phyloP scores from a whole-genome alignment of 73 alveolate species.

The Stentor coeruleus region DNA sequence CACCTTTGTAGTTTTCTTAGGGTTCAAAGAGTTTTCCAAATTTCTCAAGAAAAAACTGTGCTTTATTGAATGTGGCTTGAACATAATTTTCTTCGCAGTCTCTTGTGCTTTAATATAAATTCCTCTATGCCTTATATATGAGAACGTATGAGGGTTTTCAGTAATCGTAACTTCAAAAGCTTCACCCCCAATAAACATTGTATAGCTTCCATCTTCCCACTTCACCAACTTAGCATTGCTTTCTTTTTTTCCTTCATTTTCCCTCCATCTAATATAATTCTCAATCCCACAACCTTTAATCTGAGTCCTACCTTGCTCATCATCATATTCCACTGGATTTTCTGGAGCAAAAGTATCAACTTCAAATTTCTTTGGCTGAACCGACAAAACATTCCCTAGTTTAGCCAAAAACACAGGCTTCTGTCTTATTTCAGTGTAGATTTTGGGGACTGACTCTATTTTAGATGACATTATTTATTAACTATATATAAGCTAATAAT shows the following conservation, averaged over 20 bases:
- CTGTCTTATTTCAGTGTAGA: not conserved
- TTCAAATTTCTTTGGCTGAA: constrained; percentile 20
- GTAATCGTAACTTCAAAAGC: constrained; percentile 19
- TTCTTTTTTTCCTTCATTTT: not conserved
- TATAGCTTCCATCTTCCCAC: constrained; percentile 24
- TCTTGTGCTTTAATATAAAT: not conserved
- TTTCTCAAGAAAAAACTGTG: not conserved
- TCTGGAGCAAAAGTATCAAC: not conserved
- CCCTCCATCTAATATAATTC: constrained; percentile 5
- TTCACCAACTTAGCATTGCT: constrained; percentile 21
- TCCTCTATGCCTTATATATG: not conserved
- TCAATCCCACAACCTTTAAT: constrained; percentile 3
- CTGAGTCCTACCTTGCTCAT: constrained; percentile 22
- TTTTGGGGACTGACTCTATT: not conserved
- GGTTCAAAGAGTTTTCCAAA: constrained; percentile 1
- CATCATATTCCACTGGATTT: constrained; percentile 6
- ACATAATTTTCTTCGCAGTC: constrained; percentile 11
- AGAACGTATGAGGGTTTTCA: not conserved
- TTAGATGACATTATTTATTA: constrained; percentile 7
- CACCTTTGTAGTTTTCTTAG: constrained; percentile 10
- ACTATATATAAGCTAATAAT: no score
- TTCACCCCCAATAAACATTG: constrained; percentile 18
- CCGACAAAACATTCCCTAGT: constrained; percentile 24
- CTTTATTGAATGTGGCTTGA: constrained; percentile 20
- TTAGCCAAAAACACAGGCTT: constrained; percentile 11